Evolutionary conservation across 768 basidiomycete species (phyloP).

Genomic region (Boletus sensibilis): DNA sequence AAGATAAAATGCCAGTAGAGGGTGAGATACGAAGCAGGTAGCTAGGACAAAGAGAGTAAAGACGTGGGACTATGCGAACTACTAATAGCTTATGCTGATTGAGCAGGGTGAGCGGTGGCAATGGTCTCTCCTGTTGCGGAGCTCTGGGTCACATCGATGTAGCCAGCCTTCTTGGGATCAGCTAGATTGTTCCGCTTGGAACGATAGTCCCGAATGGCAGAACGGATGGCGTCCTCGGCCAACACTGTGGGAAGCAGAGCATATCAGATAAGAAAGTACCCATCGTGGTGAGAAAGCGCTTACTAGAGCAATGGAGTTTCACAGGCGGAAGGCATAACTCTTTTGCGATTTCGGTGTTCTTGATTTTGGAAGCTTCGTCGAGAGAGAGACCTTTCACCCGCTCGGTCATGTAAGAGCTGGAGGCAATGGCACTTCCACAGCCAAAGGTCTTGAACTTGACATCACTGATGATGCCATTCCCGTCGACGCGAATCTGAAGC

Average conservation of each 20-base stretch:
- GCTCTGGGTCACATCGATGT: conserved; percentile 69
- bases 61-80: not conserved
- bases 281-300: conserved; percentile 28
- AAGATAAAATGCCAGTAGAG: conserved; percentile 20
- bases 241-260: conserved; percentile 59
- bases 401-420: conserved; percentile 98
- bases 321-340: conserved; percentile 94
- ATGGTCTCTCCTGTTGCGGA: conserved; percentile 51
- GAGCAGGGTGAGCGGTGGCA: conserved; percentile 49
- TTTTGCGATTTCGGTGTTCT: conserved; percentile 99
- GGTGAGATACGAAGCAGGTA: not conserved
- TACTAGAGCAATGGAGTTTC: conserved; percentile 93
- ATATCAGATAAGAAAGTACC: conserved; percentile 24
- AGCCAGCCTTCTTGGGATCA: conserved; percentile 56
- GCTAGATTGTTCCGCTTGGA: conserved; percentile 65
- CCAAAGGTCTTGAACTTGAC: conserved; percentile 99
- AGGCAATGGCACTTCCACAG: conserved; percentile 97
- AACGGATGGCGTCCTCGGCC: conserved; percentile 98
- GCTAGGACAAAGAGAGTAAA: not conserved
- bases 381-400: conserved; percentile 92
- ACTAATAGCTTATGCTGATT: conserved; percentile 20
- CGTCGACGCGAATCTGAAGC: conserved; percentile 96
- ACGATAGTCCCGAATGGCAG: conserved; percentile 95
- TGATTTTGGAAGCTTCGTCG: conserved; percentile 93
- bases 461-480: conserved; percentile 91